Evolutionary conservation across 441 rosid species (phyloP), one percentile per base, ranked within the genome.

Genomic region (Capsella rubella): DNA sequence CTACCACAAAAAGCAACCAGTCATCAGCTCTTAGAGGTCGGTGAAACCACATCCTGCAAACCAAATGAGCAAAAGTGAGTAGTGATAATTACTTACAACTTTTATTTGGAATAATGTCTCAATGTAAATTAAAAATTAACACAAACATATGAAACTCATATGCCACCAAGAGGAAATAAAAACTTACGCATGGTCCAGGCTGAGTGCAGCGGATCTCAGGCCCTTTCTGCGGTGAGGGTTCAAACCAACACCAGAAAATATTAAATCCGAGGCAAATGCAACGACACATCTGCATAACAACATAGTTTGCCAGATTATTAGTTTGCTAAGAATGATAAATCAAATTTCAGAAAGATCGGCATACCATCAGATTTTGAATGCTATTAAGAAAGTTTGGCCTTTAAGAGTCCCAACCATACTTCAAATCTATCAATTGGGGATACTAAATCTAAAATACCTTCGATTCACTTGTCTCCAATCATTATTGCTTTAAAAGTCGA

Each of bases 161-260:
- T 21, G 43, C 55, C 55, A 62, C 50, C 64, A 67, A 56, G 53
- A 56, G 27, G 32, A 62, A 5, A 28, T n/a, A 55, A n/a, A 32
- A 50, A 77, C 96, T 81, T 88, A 95, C 97, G 96, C 78, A 60
- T 95, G 99, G 87, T 95, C 98, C 16, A 95, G 92, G 76, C 98
- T 91, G 51, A 95, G 88, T 9, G 87, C 74, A 80, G 85, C 72
- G 27, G 82, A 59, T 86, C 83, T 85, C 74, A 87, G 78, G 53
- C 87, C 92, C 83, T 73, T 83, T 70, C 75, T 79, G 5, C 97
- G 93, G 72, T 93, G 97, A 66, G 99, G 99, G 83, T 95, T 95
- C 84, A 90, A 68, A 75, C 93, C 87, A 51, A 94, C 87, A 68
- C 79, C 46, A 74, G 90, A 81, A 81, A 95, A 91, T 81, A 90